Base-by-base conservation (phyloP, 2,329 filamentous ascomycete species). In the Cercospora canescens region DNA sequence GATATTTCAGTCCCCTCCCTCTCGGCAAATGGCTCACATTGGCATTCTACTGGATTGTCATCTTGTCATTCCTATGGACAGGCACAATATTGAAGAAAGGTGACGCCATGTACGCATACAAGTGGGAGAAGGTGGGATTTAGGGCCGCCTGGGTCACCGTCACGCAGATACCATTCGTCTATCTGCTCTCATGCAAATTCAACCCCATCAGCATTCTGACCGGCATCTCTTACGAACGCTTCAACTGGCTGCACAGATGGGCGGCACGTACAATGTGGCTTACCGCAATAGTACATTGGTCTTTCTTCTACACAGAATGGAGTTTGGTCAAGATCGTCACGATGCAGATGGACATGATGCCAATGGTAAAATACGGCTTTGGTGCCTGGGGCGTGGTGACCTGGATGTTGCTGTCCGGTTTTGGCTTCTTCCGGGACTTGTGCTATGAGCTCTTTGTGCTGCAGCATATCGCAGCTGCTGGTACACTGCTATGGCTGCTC, bases 91-190 rank as follows among this genome's bases (percentile, higher is more conserved):
- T 76, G n/a, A 66, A 66, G 12, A 63, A 64, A 14, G 65, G 65
- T 34, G 71, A 74, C 52, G 63, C 68, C 5, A 71, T 74, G 65
- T 75, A 76, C 61, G 67, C 69, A 9, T 76, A 76, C 63, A 74
- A 73, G 37, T 76, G 74, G 73, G 88, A 91, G 75, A 86, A 87
- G 66, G 85, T 90, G 64, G 89, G 86, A 6, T 91, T 87, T 75
- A 86, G 89, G 63, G 89, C 88, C 69, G 89, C 87, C 18, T 91
- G 89, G 88, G 82, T 90, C 28, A 85, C 86, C 9, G 79, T 89
- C 54, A 87, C 84, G 2, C 89, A 91, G 75, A 82, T 91, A 48
- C 88, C 88, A 0, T 79, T 91, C 21, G 79, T 90, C 9, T 89
- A 87, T 71, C 80, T 91, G 2, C 81, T 76, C 8, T 74, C 74